Percentiles rank a stretch among this genome's conserved stretches.
phyloP scores from a whole-genome alignment of 345 rosid genomes.

The Linum lewisii region DNA sequence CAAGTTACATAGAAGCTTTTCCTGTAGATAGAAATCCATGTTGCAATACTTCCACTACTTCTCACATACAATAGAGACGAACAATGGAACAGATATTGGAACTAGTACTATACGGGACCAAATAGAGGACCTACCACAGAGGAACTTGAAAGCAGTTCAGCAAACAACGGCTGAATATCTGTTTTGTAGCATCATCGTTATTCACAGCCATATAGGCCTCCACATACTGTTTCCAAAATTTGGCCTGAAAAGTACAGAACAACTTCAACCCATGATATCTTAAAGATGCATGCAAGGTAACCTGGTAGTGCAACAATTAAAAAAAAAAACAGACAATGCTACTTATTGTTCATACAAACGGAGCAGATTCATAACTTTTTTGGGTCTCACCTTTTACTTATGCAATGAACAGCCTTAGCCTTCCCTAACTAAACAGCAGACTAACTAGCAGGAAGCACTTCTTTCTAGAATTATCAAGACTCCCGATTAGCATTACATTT shows the following conservation, averaged over 20 bases:
- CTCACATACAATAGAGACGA: background rate
- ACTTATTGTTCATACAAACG: too few relatives aligned
- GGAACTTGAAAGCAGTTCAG: slow-evolving; percentile 89
- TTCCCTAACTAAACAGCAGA: too few relatives aligned
- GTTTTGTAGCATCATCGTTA: slow-evolving; percentile 86
- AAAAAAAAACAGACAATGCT: too few relatives aligned
- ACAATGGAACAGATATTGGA: slow-evolving; percentile 1
- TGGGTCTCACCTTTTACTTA: too few relatives aligned
- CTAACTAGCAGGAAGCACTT: too few relatives aligned
- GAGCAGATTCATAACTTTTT: too few relatives aligned
- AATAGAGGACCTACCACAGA: slow-evolving; percentile 53
- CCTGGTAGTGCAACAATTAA: too few relatives aligned
- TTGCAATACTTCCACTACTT: too few relatives aligned
- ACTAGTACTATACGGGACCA: background rate
- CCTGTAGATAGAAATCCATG: background rate
- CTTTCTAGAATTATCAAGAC: too few relatives aligned
- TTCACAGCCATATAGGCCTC: slow-evolving; percentile 77
- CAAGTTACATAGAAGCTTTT: background rate
- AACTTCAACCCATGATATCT: background rate
- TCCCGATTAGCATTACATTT: too few relatives aligned
- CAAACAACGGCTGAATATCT: slow-evolving; percentile 87
- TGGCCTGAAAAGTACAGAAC: slow-evolving; percentile 43
- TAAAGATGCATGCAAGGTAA: background rate
- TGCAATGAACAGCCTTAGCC: too few relatives aligned
- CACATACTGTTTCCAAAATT: slow-evolving; percentile 93